Base-by-base conservation (phyloP, 2,329 filamentous ascomycete species). In the Colletotrichum musae region DNA sequence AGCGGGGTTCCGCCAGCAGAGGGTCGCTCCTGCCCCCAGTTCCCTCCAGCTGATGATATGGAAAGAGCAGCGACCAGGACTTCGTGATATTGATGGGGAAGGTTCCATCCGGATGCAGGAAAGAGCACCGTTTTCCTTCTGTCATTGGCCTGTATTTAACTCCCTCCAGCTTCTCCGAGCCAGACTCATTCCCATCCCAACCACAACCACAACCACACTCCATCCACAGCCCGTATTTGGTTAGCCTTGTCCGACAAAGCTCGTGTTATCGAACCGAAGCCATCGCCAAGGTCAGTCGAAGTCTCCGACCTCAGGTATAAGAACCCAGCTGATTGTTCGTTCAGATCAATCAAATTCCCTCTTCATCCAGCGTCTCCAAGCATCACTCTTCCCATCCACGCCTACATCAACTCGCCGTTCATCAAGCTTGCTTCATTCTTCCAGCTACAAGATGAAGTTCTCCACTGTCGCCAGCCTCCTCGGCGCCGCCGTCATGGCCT, bases 381-480 rank as follows among this genome's bases (percentile, higher is more conserved):
- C 32, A 36, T 3, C 32, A 43, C 5, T n/a, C 32, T 2, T 60
- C 15, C 18, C 43, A 26, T 18, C 16, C 41, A 47, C 3, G 10
- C 32, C 41, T 6, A 28, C 15, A 13, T 2, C 53, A n/a, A 5
- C 5, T 13, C 21, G 21, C 24, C 24, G n/a, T 28, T 32, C 13
- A 32, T 12, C 6, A 6, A 41, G 28, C 28, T 53, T 39, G 13
- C 36, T 36, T n/a, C 24, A 32, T n/a, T 18, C 48, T 43, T 28
- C 10, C 3, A 54, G 45, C 6, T 15, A 16, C 60, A 58, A 54
- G 36, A 54, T 74, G 73, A 62, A 62, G 63, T 15, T 50, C 24
- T 9, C 52, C 36, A 16, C 60, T 2, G 26, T 57, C 10, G 39
- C 65, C 32, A n/a, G 59, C 32, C 43, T 71, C 9, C 9, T 69